Evolutionary conservation across 305 asterid genomes (phyloP).

Genomic region (Solanum aculeatissimum): DNA sequence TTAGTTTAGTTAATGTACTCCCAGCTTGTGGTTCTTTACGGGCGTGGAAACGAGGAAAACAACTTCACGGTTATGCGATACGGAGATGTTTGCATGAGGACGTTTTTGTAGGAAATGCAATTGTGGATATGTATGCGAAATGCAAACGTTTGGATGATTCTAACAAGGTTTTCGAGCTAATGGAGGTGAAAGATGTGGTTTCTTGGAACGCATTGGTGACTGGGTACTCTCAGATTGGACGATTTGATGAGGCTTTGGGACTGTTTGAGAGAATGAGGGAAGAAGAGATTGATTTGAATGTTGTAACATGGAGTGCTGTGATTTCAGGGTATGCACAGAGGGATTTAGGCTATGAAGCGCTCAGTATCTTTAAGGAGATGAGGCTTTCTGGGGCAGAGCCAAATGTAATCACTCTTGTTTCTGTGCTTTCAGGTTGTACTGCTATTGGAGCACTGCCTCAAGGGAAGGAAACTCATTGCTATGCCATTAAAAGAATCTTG

Average conservation of each 20-base stretch:
- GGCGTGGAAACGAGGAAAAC: constrained; percentile 38
- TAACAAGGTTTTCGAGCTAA: constrained; percentile 41
- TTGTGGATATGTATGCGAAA: constrained; percentile 68
- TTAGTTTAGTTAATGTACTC: constrained; percentile 61
- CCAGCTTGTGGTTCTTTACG: constrained; percentile 53
- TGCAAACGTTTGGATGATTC: constrained; percentile 54
- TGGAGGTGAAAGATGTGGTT: constrained; percentile 76
- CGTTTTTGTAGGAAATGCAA: constrained; percentile 58
- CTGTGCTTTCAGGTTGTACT: constrained; percentile 75
- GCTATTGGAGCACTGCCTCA: constrained; percentile 42
- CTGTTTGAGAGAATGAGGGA: constrained; percentile 59
- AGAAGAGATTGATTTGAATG: constrained; percentile 45
- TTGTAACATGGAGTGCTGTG: constrained; percentile 84
- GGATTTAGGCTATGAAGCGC: constrained; percentile 63
- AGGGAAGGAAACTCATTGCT: constrained; percentile 67
- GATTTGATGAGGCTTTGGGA: constrained; percentile 45
- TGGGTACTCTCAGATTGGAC: constrained; percentile 71
- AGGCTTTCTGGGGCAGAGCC: constrained; percentile 41
- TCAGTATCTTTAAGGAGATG: constrained; percentile 63
- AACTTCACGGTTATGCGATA: constrained; percentile 52
- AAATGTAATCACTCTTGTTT: constrained; percentile 60
- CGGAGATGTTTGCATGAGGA: constrained; percentile 43
- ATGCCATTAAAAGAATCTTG: constrained; percentile 29
- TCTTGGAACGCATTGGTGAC: constrained; percentile 79
- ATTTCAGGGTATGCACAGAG: constrained; percentile 81